Evolutionary conservation across 495 filamentous ascomycete species (phyloP), one percentile per base, ranked within the genome.

Genomic region (Podospora sp.): DNA sequence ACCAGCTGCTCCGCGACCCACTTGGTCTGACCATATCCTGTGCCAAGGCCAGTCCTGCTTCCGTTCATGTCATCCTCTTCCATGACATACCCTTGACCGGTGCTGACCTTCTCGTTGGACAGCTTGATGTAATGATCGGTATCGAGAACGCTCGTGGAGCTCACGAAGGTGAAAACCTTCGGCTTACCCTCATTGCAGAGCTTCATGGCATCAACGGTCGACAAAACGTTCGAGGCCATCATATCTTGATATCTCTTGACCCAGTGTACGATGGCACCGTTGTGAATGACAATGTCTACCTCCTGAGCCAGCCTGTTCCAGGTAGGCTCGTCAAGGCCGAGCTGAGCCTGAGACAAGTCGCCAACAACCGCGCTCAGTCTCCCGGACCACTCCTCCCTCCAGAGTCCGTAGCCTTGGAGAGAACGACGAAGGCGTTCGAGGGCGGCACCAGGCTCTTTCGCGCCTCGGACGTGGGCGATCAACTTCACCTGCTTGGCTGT

Each of bases 21-120:
- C 81, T 99, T 99, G 58, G 84, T 87, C 78, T 97, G 94, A 8
- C 93, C 95, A 72, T 99, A 99, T 7, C 94, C 95, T 0, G 91
- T 96, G 33, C 77, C 75, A 14, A 83, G 78, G 1, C 80, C 80
- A 20, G 63, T 76, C 0, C 78, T 74, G 68, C 81, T 83, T 16
- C 72, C 88, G 82, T 70, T 67, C 77, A 83, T 72, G 29, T 82
- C 80, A 61, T 83, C 80, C 6, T 66, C 73, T 55, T 83, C 80
- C 65, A 81, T 77, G 24, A 89, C 75, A 33, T 83, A 76, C 29
- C 84, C 73, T 20, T 76, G 78, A 22, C 80, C 82, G 51, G 79
- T 80, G 46, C 76, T 74, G 40, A 76, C 75, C 63, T 84, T 86
- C 46, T 84, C 78, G 36, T 92, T 86, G 0, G 91, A 93, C 40